Evolutionary conservation across 2,329 filamentous ascomycete genomes (phyloP).

Genomic region (Huntiella savannae): DNA sequence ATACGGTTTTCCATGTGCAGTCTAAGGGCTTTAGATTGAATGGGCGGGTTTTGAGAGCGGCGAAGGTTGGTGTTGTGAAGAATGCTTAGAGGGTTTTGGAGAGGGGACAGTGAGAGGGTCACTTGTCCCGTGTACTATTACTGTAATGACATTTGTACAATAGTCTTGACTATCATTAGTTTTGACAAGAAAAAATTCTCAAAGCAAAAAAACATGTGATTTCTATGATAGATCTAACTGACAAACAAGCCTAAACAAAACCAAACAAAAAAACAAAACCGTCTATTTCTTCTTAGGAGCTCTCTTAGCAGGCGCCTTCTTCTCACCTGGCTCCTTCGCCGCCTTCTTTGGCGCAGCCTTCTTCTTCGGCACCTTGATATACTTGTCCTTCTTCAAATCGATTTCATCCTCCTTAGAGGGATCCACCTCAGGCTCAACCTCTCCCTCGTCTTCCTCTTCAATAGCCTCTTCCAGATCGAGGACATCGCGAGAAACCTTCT

Average conservation of each 20-base stretch:
- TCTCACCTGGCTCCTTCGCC: slow-evolving; percentile 18
- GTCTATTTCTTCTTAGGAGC: slow-evolving; percentile 6
- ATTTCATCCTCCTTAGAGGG: slow-evolving; percentile 56
- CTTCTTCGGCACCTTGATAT: slow-evolving; percentile 75
- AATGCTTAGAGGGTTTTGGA: slow-evolving; percentile 30
- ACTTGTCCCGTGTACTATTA: slow-evolving; percentile 11
- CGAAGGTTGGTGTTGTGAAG: slow-evolving; percentile 93
- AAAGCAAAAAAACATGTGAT: not conserved
- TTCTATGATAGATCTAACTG: not conserved
- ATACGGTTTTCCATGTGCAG: slow-evolving; percentile 78
- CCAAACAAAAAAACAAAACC: not conserved
- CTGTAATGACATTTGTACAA: slow-evolving; percentile 6
- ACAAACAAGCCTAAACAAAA: not conserved
- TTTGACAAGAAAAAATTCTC: not conserved
- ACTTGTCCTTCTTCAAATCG: slow-evolving; percentile 90
- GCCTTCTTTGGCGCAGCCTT: slow-evolving; percentile 34
- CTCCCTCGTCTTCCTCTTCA: slow-evolving; percentile 72
- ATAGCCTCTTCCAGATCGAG: slow-evolving; percentile 94
- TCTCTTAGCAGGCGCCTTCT: slow-evolving; percentile 31
- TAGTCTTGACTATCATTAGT: not conserved
- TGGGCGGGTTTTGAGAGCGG: slow-evolving; percentile 69
- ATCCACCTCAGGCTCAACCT: slow-evolving; percentile 35
- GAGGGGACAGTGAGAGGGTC: not conserved
- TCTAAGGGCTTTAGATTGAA: slow-evolving; percentile 93
- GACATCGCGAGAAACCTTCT: slow-evolving; percentile 52